These are phyloP conservation scores for Tylopilus plumbeoviolaceoides DNA, from an alignment of 768 basidiomycete genomes.

Conservation along the genomic window DNA sequence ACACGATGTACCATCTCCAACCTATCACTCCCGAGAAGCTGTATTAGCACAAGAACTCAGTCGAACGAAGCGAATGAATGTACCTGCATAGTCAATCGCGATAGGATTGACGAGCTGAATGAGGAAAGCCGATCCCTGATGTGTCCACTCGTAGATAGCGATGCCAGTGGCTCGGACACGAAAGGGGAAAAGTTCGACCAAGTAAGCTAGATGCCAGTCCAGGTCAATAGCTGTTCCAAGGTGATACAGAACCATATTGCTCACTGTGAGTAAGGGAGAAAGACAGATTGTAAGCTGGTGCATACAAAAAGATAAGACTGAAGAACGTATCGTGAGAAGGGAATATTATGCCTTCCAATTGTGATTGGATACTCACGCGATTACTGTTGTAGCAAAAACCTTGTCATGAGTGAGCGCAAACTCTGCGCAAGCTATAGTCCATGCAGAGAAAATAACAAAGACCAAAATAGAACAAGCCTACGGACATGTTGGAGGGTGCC, in stretches of 20 bases:
- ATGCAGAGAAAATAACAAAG: conserved; percentile 10
- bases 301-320: conserved; percentile 10
- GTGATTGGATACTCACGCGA: conserved; percentile 5
- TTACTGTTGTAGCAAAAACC: conserved; percentile 3
- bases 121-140: conserved; percentile 43
- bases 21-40: not conserved
- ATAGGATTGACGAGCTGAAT: conserved; percentile 16
- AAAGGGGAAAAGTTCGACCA: conserved; percentile 68
- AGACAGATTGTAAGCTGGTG: not conserved
- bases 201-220: conserved; percentile 40
- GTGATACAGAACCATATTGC: not conserved
- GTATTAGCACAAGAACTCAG: not conserved
- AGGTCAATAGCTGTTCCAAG: not conserved
- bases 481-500: not conserved
- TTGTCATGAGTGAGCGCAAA: conserved; percentile 6
- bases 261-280: not conserved
- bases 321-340: not conserved
- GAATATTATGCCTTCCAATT: not conserved
- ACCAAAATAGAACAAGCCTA: conserved; percentile 13
- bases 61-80: not conserved
- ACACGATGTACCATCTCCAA: conserved; percentile 12
- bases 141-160: conserved; percentile 38
- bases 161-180: conserved; percentile 59
- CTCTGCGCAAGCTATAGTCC: conserved; percentile 16
- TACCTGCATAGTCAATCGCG: conserved; percentile 11